Percentiles rank a stretch among this genome's conserved stretches.
Evolutionary conservation across 805 yeast genomes (phyloP).

Genomic region (Myxozyma sirexii): DNA sequence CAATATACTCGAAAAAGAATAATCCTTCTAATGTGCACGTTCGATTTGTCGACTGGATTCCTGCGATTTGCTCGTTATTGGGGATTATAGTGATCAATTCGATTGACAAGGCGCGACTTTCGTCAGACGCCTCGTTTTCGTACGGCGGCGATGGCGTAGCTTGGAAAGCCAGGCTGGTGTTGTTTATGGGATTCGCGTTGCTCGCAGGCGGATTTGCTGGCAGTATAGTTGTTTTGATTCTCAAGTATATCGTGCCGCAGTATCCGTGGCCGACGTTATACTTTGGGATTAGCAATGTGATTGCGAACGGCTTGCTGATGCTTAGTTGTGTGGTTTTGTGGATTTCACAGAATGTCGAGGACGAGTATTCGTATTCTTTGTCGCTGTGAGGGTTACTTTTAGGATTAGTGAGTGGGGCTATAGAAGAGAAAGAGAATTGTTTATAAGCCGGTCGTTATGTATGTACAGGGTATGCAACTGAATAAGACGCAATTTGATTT

Average conservation of each 20-base stretch:
- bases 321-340: constrained; percentile 86
- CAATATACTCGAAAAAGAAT: constrained; percentile 77
- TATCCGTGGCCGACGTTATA: constrained; percentile 85
- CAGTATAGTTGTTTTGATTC: constrained; percentile 79
- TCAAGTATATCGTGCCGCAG: constrained; percentile 79
- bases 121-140: constrained; percentile 46
- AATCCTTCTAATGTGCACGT: constrained; percentile 88
- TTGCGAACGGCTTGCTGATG: constrained; percentile 77
- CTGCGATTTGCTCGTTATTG: constrained; percentile 80
- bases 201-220: constrained; percentile 95
- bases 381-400: constrained; percentile 67
- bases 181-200: constrained; percentile 89
- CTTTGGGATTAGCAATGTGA: constrained; percentile 90
- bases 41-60: constrained; percentile 94
- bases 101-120: constrained; percentile 65
- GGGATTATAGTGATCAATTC: constrained; percentile 78
- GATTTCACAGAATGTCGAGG: constrained; percentile 95
- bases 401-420: no score
- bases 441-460: no score
- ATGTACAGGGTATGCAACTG: no score
- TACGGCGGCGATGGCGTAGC: constrained; percentile 55
- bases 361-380: constrained; percentile 90
- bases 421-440: neutral
- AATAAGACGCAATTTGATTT: no score
- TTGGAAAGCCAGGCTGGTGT: constrained; percentile 91